Evolutionary conservation across 148 eudicot genomes (phyloP), one percentile per base, ranked within the genome.

Genomic region (Rhododendron griersonianum): DNA sequence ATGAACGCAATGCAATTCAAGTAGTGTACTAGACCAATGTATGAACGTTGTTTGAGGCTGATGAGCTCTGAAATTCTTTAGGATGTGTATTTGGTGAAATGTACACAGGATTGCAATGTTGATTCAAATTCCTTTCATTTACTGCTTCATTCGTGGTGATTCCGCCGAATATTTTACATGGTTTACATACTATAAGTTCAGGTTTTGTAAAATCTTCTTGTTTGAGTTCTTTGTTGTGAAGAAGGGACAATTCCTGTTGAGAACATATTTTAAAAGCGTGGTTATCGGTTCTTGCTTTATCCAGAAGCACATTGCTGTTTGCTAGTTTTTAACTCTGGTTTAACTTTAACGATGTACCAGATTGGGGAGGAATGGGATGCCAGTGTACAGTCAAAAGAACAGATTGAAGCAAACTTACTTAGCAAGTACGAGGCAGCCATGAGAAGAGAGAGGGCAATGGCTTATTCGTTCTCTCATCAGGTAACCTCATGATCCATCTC

Each of bases 381-480:
- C 83, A 97, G 98, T 86, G 81, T 90, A 63, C 95, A 91, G 81
- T 94, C 99, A 10, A 95, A 93, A 88, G 98, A 97, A 86, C 93
- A 93, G 86, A 92, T 97, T 67, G 98, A 95, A 89, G 95, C 98
- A 81, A 94, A 86, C 86, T 80, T 95, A 73, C 93, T 95, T 76
- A 89, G 86, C 90, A 94, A 95, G 90, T 95, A 90, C 83, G 99
- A 97, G 83, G 99, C 99, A 73, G 91, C 98, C 41, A 92, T 97
- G 91, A 95, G 98, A 91, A 91, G 99, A 89, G 98, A 97, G 87
- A 91, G 96, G 86, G 95, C 99, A 65, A 71, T 95, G 82, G 99
- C 99, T 86, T 97, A 97, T 93, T 95, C 99, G 14, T 95, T 90
- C 86, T 92, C 95, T 86, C 98, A 96, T 91, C 99, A 96, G 98